phyloP scores from a whole-genome alignment of 371 early-diverging fungal species.

The Amoeboaphelidium protococcarum region DNA sequence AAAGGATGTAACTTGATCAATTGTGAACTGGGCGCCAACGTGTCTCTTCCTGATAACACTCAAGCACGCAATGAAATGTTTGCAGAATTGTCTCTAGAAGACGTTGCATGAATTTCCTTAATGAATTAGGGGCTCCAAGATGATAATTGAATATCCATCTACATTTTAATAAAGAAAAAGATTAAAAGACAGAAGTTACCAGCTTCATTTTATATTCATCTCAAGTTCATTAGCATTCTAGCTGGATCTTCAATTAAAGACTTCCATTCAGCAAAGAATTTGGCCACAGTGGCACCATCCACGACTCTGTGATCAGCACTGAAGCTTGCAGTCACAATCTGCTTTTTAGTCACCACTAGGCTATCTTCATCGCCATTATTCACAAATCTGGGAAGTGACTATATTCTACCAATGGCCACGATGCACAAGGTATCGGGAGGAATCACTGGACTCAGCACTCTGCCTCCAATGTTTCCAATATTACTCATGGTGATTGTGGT shows the following conservation, averaged over 20 bases:
- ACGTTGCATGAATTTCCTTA: too few species aligned
- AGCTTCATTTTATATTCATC: too few species aligned
- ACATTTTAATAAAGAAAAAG: too few species aligned
- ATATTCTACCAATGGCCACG: slow-evolving; percentile 63
- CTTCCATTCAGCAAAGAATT: slow-evolving; percentile 69
- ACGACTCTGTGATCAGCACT: slow-evolving; percentile 90
- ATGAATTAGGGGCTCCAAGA: too few species aligned
- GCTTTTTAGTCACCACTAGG: slow-evolving; percentile 32
- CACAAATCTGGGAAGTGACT: slow-evolving; percentile 57
- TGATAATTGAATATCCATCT: too few species aligned
- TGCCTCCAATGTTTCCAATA: slow-evolving; percentile 83
- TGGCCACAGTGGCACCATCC: slow-evolving; percentile 86
- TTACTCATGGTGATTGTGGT: slow-evolving; percentile 82
- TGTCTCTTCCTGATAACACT: too few species aligned
- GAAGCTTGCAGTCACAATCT: slow-evolving; percentile 55
- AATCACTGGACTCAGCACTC: slow-evolving; percentile 65
- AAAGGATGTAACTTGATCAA: too few species aligned
- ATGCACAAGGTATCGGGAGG: slow-evolving; percentile 66
- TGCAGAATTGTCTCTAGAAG: too few species aligned
- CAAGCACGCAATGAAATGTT: too few species aligned
- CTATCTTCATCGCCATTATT: slow-evolving; percentile 13
- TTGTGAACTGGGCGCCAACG: too few species aligned
- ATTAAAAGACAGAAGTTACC: too few species aligned
- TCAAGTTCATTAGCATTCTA: slow-evolving; percentile 3
- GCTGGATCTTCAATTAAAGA: slow-evolving; percentile 47